A percentile compares a stretch with the other conserved stretches of the same genome.
Evolutionary conservation across 495 filamentous ascomycete species (phyloP).

Genomic region (Pseudoneurospora amorphoporcata): DNA sequence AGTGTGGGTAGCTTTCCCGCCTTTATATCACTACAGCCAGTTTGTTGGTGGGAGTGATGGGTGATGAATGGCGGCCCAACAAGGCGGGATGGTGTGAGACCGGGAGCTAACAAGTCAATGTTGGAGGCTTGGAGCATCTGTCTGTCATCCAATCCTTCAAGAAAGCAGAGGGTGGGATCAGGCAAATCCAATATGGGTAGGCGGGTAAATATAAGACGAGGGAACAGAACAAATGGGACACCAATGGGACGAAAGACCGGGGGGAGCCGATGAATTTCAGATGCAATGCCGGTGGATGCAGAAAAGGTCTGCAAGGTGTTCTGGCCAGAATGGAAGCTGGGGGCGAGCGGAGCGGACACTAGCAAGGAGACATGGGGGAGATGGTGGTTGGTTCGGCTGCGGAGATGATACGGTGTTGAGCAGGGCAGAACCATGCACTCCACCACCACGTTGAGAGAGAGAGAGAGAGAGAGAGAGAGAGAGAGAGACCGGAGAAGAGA

Average conservation of each 20-base stretch:
- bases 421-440: background rate
- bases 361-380: background rate
- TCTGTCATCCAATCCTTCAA: background rate
- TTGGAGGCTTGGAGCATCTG: background rate
- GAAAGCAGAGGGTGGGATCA: background rate
- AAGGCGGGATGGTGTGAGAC: background rate
- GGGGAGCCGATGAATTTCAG: constrained; percentile 15
- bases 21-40: background rate
- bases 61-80: background rate
- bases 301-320: background rate
- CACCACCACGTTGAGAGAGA: background rate
- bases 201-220: constrained; percentile 27
- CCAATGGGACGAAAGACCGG: constrained; percentile 19
- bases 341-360: background rate
- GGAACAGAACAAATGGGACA: constrained; percentile 6
- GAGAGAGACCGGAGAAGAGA: background rate
- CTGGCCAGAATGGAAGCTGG: background rate
- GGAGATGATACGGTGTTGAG: background rate
- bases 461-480: background rate
- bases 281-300: constrained; percentile 19
- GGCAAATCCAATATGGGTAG: constrained; percentile 19
- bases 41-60: background rate
- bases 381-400: background rate
- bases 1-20: background rate
- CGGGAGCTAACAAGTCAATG: background rate